These are phyloP conservation scores for Trichoderma asperelloides DNA, from an alignment of 495 filamentous ascomycete genomes.

Conservation along the genomic window DNA sequence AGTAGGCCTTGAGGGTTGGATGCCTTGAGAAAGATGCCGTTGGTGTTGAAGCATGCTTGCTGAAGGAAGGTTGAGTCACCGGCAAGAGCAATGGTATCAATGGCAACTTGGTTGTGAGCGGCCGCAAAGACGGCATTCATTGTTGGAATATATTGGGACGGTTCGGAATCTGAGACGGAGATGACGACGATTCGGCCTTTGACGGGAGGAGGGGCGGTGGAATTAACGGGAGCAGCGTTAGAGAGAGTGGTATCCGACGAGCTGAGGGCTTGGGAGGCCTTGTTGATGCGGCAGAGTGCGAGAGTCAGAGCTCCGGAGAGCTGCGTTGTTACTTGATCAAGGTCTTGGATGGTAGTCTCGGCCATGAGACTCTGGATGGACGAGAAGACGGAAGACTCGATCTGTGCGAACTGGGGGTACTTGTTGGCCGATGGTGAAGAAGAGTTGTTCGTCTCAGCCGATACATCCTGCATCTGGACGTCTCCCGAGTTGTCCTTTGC, in stretches of 20 bases:
- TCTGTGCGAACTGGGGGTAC: slow-evolving; percentile 79
- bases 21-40: slow-evolving; percentile 78
- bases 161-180: slow-evolving; percentile 71
- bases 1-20: slow-evolving; percentile 54
- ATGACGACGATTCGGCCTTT: slow-evolving; percentile 80
- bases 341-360: slow-evolving; percentile 49
- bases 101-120: slow-evolving; percentile 72
- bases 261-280: slow-evolving; percentile 34
- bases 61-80: slow-evolving; percentile 83
- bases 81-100: slow-evolving; percentile 80
- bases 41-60: slow-evolving; percentile 84
- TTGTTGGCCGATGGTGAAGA: slow-evolving; percentile 58
- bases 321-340: slow-evolving; percentile 57
- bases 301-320: slow-evolving; percentile 87
- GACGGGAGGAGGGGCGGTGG: slow-evolving; percentile 37
- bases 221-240: slow-evolving; percentile 21
- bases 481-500: slow-evolving; percentile 18
- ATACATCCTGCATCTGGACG: slow-evolving; percentile 36
- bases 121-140: slow-evolving; percentile 98
- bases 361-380: slow-evolving; percentile 62
- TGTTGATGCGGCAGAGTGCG: slow-evolving; percentile 81
- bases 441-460: slow-evolving; percentile 1
- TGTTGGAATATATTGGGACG: slow-evolving; percentile 89
- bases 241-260: slow-evolving; percentile 18
- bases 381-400: slow-evolving; percentile 67